Conservation (phyloP, 2,329 filamentous ascomycete species). For the Chaetomium strumarium region DNA sequence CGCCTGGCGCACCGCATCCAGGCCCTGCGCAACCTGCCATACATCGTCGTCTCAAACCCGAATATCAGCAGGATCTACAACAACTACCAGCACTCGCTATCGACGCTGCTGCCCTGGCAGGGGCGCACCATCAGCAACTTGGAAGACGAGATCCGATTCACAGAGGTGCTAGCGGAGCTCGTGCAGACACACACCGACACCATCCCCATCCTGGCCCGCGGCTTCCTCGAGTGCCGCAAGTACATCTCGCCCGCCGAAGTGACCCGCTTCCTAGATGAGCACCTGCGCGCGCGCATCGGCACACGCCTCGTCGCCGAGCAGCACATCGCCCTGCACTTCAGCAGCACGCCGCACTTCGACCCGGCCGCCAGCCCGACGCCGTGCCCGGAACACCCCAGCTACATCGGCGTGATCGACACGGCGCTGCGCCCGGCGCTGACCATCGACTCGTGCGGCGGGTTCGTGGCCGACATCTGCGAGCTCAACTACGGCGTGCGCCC, state of each 20-base stretch:
- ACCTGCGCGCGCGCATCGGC: constrained; percentile 87
- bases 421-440: constrained; percentile 74
- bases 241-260: constrained; percentile 81
- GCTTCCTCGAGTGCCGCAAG: constrained; percentile 86
- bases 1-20: constrained; percentile 92
- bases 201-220: constrained; percentile 84
- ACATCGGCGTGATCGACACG: constrained; percentile 94
- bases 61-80: constrained; percentile 92
- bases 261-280: constrained; percentile 88
- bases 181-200: constrained; percentile 93
- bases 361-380: constrained; percentile 44
- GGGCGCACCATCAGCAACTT: constrained; percentile 63
- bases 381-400: constrained; percentile 53
- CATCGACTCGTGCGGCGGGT: constrained; percentile 77
- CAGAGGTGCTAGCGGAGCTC: constrained; percentile 88
- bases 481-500: constrained; percentile 89
- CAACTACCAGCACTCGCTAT: constrained; percentile 91
- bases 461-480: constrained; percentile 94
- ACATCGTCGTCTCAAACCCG: constrained; percentile 96
- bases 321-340: constrained; percentile 82
- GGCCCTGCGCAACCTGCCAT: constrained; percentile 86
- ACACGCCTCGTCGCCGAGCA: constrained; percentile 93
- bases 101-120: constrained; percentile 79
- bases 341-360: constrained; percentile 63
- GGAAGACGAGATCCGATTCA: constrained; percentile 86